Evolutionary conservation across 176 grass and related monocot species (phyloP).

Genomic region (Rhipidocladum racemiflorum): DNA sequence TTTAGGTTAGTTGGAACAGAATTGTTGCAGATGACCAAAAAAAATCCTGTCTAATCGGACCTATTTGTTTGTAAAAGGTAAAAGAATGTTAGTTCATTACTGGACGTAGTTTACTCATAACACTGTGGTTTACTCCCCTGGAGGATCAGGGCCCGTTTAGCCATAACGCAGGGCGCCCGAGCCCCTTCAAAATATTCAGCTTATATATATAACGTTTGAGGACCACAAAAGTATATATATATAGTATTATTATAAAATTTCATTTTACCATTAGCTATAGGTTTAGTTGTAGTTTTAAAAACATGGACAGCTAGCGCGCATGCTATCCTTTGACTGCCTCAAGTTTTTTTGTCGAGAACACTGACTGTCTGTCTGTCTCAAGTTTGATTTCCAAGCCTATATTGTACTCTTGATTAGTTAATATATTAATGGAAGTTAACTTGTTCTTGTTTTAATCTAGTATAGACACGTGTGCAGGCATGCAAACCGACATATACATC

Average conservation of each 20-base stretch:
- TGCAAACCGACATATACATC: background rate
- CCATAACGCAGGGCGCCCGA: background rate
- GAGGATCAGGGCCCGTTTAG: background rate
- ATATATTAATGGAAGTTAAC: background rate
- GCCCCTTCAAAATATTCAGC: background rate
- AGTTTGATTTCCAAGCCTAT: background rate
- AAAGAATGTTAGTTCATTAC: background rate
- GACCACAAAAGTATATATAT: conserved; percentile 8
- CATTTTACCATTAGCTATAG: background rate
- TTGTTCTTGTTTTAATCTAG: background rate
- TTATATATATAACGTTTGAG: background rate
- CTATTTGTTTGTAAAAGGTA: background rate
- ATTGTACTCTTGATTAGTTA: background rate
- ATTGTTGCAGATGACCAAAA: background rate
- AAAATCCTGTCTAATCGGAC: background rate
- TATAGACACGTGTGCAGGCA: background rate
- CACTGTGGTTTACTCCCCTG: background rate
- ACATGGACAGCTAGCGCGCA: background rate
- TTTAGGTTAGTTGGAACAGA: background rate
- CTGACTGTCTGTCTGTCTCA: background rate
- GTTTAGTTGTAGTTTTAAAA: background rate
- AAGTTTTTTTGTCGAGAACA: background rate
- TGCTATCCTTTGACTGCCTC: background rate
- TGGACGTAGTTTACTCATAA: background rate
- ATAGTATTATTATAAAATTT: background rate